Evolutionary conservation across 371 early-diverging fungal genomes (phyloP).

Genomic region (Funneliformis caledonium): DNA sequence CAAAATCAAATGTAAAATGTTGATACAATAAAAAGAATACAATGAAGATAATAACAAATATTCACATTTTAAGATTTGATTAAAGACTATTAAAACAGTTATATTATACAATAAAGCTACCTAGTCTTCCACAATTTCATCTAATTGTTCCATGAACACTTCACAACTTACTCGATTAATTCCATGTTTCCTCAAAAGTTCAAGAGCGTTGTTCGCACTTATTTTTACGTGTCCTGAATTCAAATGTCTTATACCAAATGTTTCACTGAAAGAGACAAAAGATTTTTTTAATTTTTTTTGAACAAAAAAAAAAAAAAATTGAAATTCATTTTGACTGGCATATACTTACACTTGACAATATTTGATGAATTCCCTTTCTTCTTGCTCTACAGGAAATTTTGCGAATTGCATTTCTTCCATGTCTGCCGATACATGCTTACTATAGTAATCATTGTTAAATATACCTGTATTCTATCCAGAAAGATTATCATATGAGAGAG

Average conservation of each 20-base stretch:
- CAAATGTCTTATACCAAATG: background rate
- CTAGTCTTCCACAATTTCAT: no score
- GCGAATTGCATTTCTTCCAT: background rate
- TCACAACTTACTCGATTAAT: constrained; percentile 10
- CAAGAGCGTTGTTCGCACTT: constrained; percentile 12
- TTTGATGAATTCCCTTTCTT: constrained; percentile 18
- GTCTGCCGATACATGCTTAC: background rate
- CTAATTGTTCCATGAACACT: constrained; percentile 11
- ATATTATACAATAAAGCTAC: no score
- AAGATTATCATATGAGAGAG: background rate
- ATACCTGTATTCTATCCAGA: background rate
- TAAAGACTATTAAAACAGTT: no score
- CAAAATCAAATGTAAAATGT: no score
- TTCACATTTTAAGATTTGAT: no score
- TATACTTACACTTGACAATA: background rate
- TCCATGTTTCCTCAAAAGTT: background rate
- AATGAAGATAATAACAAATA: no score
- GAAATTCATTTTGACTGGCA: background rate
- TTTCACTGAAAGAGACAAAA: background rate
- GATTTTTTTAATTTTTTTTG: background rate
- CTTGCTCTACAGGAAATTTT: background rate
- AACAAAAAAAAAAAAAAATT: background rate
- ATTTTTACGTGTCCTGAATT: constrained; percentile 12
- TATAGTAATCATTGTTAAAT: background rate
- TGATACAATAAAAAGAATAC: no score